phyloP scores from a whole-genome alignment of 148 eudicot species.

The Nepenthes gracilis region DNA sequence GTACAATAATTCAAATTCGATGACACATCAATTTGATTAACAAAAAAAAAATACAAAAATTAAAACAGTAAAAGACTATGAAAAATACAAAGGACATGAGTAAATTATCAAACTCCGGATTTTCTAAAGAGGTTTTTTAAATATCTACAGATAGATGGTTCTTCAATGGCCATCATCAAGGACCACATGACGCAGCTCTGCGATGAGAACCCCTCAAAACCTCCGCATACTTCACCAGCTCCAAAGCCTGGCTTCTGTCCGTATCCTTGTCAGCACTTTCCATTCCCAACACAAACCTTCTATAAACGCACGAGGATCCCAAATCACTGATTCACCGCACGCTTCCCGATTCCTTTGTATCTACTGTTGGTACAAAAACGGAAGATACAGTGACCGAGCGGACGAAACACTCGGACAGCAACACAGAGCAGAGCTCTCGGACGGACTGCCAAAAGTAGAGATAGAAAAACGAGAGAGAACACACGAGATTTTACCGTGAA shows the following conservation, averaged over 20 bases:
- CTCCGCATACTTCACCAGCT: constrained; percentile 58
- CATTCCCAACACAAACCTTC: constrained; percentile 12
- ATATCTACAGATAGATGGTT: background rate
- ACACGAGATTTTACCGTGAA: no score
- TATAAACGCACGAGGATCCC: constrained; percentile 6
- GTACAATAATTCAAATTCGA: no score
- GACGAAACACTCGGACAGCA: no score
- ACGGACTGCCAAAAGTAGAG: no score
- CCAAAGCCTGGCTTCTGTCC: constrained; percentile 20
- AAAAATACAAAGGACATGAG: no score
- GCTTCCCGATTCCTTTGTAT: constrained; percentile 12
- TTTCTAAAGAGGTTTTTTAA: background rate
- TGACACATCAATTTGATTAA: no score
- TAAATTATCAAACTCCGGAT: no score
- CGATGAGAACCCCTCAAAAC: constrained; percentile 34
- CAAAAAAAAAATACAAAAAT: no score
- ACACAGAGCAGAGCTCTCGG: no score
- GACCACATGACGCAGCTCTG: constrained; percentile 31
- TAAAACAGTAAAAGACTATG: no score
- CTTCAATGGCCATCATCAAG: constrained; percentile 2
- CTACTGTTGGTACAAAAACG: background rate
- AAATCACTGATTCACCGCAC: constrained; percentile 9
- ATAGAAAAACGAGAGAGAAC: no score
- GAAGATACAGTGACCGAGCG: no score
- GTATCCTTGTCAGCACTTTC: constrained; percentile 10